Conservation (phyloP, 306 rosid species). For the Quercus engelmannii region DNA sequence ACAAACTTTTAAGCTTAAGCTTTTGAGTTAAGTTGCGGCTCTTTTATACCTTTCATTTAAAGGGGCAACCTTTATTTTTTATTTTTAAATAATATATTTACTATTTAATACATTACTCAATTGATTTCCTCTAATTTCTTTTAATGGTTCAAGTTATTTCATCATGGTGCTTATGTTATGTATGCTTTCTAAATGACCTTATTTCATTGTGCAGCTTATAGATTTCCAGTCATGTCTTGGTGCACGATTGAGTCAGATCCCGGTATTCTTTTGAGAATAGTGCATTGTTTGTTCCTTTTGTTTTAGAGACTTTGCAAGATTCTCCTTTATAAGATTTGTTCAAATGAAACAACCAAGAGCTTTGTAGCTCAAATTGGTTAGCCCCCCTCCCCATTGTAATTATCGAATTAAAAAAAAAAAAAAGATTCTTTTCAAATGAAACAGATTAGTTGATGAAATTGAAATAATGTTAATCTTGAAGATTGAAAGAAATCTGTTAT, state of each 20-base stretch:
- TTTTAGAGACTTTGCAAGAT: not conserved
- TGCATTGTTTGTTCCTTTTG: not conserved
- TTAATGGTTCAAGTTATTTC: no score
- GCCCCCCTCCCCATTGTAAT: no score
- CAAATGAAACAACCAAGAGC: not conserved
- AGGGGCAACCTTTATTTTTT: no score
- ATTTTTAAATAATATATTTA: no score
- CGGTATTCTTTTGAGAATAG: conserved; percentile 42
- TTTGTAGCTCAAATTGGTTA: not conserved
- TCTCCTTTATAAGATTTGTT: not conserved
- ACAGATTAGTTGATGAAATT: not conserved
- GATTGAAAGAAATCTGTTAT: not conserved
- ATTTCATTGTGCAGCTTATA: conserved; percentile 35
- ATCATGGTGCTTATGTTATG: not conserved
- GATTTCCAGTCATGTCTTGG: conserved; percentile 78
- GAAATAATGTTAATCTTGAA: not conserved
- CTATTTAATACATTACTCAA: no score
- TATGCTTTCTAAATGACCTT: no score
- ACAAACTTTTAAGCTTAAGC: no score
- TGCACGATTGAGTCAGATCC: conserved; percentile 99
- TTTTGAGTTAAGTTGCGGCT: no score
- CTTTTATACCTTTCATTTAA: no score
- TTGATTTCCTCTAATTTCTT: no score
- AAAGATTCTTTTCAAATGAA: no score
- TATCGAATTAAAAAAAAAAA: no score